phyloP scores from a whole-genome alignment of 495 filamentous ascomycete species.

The Aspergillus haitiensis region DNA sequence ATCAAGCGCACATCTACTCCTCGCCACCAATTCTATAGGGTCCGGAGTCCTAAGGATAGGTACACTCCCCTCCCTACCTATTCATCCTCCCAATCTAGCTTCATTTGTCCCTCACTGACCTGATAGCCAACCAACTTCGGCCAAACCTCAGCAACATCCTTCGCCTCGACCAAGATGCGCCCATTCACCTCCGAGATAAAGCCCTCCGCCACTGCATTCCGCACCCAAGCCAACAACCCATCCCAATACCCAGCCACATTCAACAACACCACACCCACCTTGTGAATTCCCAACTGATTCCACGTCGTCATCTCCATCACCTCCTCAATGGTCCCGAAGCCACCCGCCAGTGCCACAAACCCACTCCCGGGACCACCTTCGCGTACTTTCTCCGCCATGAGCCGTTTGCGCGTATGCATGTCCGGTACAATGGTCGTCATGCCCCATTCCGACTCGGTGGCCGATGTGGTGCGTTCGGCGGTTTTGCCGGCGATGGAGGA shows the following conservation, averaged over 20 bases:
- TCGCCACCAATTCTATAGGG: neutral
- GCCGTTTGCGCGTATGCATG: conserved; percentile 91
- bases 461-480: conserved; percentile 32
- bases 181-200: conserved; percentile 70
- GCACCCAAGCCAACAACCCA: conserved; percentile 79
- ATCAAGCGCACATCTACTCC: neutral
- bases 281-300: conserved; percentile 97
- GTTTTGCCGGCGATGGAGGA: conserved; percentile 27
- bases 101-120: conserved; percentile 67
- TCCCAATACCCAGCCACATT: conserved; percentile 93
- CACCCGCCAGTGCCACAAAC: conserved; percentile 86
- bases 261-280: conserved; percentile 71
- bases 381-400: conserved; percentile 88
- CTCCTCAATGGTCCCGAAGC: conserved; percentile 95
- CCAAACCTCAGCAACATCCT: conserved; percentile 68
- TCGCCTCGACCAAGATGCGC: conserved; percentile 75
- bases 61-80: conserved; percentile 28
- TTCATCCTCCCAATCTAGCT: conserved; percentile 78
- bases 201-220: conserved; percentile 69
- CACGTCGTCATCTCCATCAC: conserved; percentile 95
- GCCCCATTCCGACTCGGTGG: conserved; percentile 68
- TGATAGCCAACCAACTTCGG: conserved; percentile 70
- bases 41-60: too few species aligned
- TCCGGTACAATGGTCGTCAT: conserved; percentile 83
- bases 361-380: conserved; percentile 78